Evolutionary conservation across 352 stramenopile genomes (phyloP), one percentile per base, ranked within the genome.

Genomic region (Detonula confervacea): DNA sequence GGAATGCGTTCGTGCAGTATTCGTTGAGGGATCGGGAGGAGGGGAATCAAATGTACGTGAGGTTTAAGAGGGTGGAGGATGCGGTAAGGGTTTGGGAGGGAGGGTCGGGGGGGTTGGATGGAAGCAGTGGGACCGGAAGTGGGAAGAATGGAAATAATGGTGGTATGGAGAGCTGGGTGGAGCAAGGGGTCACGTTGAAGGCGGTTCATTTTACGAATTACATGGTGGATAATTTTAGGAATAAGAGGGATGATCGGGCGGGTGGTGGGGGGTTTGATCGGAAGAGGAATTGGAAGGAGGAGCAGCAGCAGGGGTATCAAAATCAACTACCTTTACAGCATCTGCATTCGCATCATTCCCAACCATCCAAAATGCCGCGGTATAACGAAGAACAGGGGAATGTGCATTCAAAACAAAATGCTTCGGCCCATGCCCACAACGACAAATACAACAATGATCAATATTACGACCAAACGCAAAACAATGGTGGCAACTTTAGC

Each of bases 151-250:
- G 49, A 11, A 49, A 52, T 35, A 39, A 22, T 51, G 16, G 2
- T 52, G 30, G 16, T 7, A 65, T 3, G 6, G 24, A 60, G 22
- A 79, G 70, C 49, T 61, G 72, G 8, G 39, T 67, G 8, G 24
- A 7, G 12, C 30, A 51, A 25, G 70, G 70, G 16, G 54, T 79
- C 1, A 27, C 24, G 24, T 59, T 79, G 49, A 71, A 72, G 54
- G 70, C 39, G 3, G 20, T 79, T 35, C 63, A 79, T 72, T 67
- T 68, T 67, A 73, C 30, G 9, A 79, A 79, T 44, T 42, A 52
- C 27, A 42, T 79, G 16, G 20, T 49, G 14, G 22, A 59, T 35
- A 61, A 27, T 24, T 35, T 12, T 52, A 18, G 16, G 18, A 37
- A 25, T 22, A 74, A 55, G 24, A 52, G 7, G 7, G 3, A 30